phyloP scores from a whole-genome alignment of 2,329 filamentous ascomycete genomes.

The Stagonosporopsis chrysanthemi region DNA sequence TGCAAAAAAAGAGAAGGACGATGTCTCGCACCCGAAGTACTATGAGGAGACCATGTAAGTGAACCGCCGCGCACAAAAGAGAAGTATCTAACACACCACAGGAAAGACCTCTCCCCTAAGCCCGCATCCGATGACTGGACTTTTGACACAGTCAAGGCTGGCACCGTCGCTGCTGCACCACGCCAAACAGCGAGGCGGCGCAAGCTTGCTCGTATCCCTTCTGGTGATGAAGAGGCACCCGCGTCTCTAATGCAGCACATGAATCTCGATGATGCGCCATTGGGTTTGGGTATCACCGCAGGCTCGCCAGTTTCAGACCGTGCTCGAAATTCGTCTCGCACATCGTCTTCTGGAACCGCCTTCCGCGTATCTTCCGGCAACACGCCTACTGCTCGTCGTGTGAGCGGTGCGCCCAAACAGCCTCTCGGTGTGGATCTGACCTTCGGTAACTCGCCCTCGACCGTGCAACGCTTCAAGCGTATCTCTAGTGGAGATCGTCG shows the following conservation, averaged over 20 bases:
- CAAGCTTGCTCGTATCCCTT: slow-evolving; percentile 57
- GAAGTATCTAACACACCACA: slow-evolving; percentile 21
- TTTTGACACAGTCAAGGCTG: slow-evolving; percentile 87
- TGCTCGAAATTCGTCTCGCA: slow-evolving; percentile 43
- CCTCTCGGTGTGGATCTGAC: slow-evolving; percentile 89
- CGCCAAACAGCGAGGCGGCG: slow-evolving; percentile 58
- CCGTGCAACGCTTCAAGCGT: slow-evolving; percentile 87
- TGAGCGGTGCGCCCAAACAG: slow-evolving; percentile 64
- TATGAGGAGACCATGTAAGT: slow-evolving; percentile 88
- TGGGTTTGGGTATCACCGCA: slow-evolving; percentile 49
- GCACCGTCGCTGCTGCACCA: slow-evolving; percentile 63
- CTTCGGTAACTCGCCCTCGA: slow-evolving; percentile 92
- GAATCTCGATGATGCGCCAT: slow-evolving; percentile 55
- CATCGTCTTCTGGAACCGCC: slow-evolving; percentile 50
- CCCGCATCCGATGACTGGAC: slow-evolving; percentile 80
- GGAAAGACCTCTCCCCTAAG: slow-evolving; percentile 45
- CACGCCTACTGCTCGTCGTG: slow-evolving; percentile 54
- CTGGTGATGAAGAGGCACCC: slow-evolving; percentile 44
- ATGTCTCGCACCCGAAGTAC: slow-evolving; percentile 73
- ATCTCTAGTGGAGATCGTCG: slow-evolving; percentile 71
- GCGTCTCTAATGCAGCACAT: slow-evolving; percentile 51
- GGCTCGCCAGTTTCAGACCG: slow-evolving; percentile 45
- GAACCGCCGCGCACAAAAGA: background rate
- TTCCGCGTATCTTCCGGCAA: slow-evolving; percentile 44
- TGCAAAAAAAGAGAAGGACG: slow-evolving; percentile 67